Conservation (phyloP, 495 filamentous ascomycete genomes). For the Tuber melanosporum region DNA sequence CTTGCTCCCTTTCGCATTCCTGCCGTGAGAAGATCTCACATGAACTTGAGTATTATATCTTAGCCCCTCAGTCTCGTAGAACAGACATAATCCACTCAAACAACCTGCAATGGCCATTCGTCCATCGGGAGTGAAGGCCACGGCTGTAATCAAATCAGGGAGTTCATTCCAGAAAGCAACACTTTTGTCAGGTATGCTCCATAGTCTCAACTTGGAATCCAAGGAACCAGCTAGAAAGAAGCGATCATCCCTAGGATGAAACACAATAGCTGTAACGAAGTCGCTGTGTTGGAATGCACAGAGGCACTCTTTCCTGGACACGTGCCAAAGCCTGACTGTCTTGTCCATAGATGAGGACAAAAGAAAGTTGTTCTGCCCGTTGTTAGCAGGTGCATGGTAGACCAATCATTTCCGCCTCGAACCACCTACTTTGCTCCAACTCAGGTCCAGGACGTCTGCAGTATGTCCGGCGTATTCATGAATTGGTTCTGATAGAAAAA, state of each 20-base stretch:
- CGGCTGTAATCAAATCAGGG: slow-evolving; percentile 86
- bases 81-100: slow-evolving; percentile 75
- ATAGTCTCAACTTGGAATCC: slow-evolving; percentile 84
- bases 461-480: slow-evolving; percentile 80
- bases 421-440: slow-evolving; percentile 79
- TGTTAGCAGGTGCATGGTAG: slow-evolving; percentile 15
- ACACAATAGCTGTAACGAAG: slow-evolving; percentile 89
- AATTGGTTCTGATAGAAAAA: slow-evolving; percentile 73
- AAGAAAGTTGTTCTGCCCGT: slow-evolving; percentile 77
- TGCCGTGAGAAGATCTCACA: slow-evolving; percentile 79
- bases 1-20: slow-evolving; percentile 93
- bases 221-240: slow-evolving; percentile 94
- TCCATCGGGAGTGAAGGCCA: slow-evolving; percentile 89
- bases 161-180: slow-evolving; percentile 80
- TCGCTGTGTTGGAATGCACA: slow-evolving; percentile 96
- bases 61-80: slow-evolving; percentile 92
- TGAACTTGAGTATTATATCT: slow-evolving; percentile 79
- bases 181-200: slow-evolving; percentile 95
- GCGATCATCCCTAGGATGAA: slow-evolving; percentile 89
- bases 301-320: slow-evolving; percentile 75
- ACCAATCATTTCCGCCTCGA: neutral
- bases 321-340: slow-evolving; percentile 91
- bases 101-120: slow-evolving; percentile 83
- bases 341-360: slow-evolving; percentile 98
- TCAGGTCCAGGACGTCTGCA: slow-evolving; percentile 80